Evolutionary conservation across 2,329 filamentous ascomycete genomes (phyloP), one percentile per base, ranked within the genome.

Genomic region (Talaromyces sp.): DNA sequence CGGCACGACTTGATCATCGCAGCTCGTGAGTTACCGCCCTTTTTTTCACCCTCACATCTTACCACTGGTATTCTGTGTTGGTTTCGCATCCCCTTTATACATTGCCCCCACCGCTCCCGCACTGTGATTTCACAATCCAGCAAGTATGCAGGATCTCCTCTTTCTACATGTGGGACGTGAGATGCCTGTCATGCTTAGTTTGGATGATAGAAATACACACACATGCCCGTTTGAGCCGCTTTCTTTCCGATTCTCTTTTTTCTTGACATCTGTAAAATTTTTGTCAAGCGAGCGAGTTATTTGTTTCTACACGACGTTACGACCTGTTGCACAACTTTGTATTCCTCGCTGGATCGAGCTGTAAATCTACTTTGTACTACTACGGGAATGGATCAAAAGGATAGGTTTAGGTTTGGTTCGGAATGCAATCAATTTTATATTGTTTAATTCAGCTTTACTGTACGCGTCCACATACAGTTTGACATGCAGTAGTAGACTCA

Each of bases 161-260:
- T 62, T 51, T 58, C 51, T 62, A 58, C 22, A 53, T 33, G 27
- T 9, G 47, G 39, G 53, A 17, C 22, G 55, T 27, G 47, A 58
- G 60, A 59, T 58, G 55, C 58, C 42, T 62, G 60, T 57, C 42
- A 59, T 56, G 56, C 60, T 55, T 54, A 28, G 19, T 52, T 56
- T 32, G 49, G 15, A 53, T 30, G 28, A 30, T 53, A 53, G 28
- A 53, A 53, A 28, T 53, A 30, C 49, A 53, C 49, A 53, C 27
- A 17, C 15, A 27, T 22, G 33, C 42, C 42, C 11, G 19, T 49
- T 49, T 49, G 44, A 49, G 11, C 15, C 33, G 4, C 19, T 9
- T 22, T 47, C n/a, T 33, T 51, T 58, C 28, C 28, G 15, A 49
- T 19, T 58, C 51, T n/a, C 4, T 25, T 22, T 15, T 32, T 33